Percentiles rank a stretch among this genome's conserved stretches.
Evolutionary conservation across 768 basidiomycete species (phyloP).

Genomic region (Stropharia rugosoannulata): DNA sequence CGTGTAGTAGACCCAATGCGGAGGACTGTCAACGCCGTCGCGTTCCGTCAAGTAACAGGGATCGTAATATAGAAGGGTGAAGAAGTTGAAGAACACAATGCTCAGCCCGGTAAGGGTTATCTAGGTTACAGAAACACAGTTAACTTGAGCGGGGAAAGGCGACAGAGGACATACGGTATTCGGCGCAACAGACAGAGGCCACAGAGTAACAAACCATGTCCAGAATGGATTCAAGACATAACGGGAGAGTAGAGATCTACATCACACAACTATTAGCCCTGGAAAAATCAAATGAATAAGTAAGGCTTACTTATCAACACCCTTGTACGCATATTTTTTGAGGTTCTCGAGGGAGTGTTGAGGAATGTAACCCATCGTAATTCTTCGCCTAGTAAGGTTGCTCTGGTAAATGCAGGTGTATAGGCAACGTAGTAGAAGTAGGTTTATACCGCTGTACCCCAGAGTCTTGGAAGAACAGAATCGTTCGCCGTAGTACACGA

Average conservation of each 20-base stretch:
- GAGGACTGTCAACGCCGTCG: slow-evolving; percentile 59
- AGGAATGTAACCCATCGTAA: slow-evolving; percentile 63
- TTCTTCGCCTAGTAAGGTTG: background rate
- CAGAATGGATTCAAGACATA: slow-evolving; percentile 85
- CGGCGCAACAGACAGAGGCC: slow-evolving; percentile 83
- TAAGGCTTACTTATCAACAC: slow-evolving; percentile 69
- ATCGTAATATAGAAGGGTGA: slow-evolving; percentile 82
- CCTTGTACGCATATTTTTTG: slow-evolving; percentile 76
- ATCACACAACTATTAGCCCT: slow-evolving; percentile 4
- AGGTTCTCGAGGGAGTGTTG: slow-evolving; percentile 69
- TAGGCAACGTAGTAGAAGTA: no score
- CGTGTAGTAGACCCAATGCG: slow-evolving; percentile 92
- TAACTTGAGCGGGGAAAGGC: background rate
- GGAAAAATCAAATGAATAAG: background rate
- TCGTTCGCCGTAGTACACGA: no score
- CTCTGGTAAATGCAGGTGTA: background rate
- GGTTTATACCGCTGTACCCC: no score
- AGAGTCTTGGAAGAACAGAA: no score
- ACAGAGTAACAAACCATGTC: slow-evolving; percentile 88
- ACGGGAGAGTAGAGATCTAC: slow-evolving; percentile 73
- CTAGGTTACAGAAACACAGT: slow-evolving; percentile 33
- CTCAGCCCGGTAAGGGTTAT: slow-evolving; percentile 85
- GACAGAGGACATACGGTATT: slow-evolving; percentile 65
- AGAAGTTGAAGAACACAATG: slow-evolving; percentile 83
- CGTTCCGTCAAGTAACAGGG: slow-evolving; percentile 71